These are phyloP conservation scores for Phytophthora foliorum DNA, from an alignment of 352 stramenopile genomes.

Conservation along the genomic window DNA sequence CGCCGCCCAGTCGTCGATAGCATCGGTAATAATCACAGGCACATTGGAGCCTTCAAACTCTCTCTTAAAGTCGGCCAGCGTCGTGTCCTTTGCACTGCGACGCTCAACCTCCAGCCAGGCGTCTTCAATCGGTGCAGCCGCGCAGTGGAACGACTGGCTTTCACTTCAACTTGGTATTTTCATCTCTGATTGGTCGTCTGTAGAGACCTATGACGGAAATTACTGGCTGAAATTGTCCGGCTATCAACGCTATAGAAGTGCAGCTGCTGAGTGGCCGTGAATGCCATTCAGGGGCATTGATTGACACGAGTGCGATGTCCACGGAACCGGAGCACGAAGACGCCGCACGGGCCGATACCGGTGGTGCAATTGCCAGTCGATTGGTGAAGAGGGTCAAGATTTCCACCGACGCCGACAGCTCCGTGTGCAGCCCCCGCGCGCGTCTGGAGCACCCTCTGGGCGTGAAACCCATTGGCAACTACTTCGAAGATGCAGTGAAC, in stretches of 20 bases:
- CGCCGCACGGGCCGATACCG: constrained; percentile 8
- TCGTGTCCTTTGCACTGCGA: constrained; percentile 58
- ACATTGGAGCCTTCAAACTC: constrained; percentile 79
- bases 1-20: constrained; percentile 73
- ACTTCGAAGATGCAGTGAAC: constrained; percentile 69
- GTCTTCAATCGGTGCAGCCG: constrained; percentile 63
- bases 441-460: constrained; percentile 77
- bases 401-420: background rate
- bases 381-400: constrained; percentile 47
- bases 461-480: constrained; percentile 88
- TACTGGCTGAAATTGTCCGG: constrained; percentile 19
- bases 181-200: constrained; percentile 3
- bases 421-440: background rate
- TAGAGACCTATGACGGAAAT: background rate
- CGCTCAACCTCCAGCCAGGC: constrained; percentile 76
- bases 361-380: constrained; percentile 26
- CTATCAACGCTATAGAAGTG: constrained; percentile 34
- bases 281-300: constrained; percentile 29
- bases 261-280: constrained; percentile 32
- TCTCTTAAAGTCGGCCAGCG: constrained; percentile 64
- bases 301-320: constrained; percentile 8
- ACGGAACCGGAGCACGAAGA: constrained; percentile 27
- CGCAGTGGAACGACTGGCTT: constrained; percentile 75
- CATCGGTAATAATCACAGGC: constrained; percentile 86
- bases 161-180: constrained; percentile 17